Evolutionary conservation across 108 stramenopile genomes (phyloP).

Genomic region (Cyclotella baltica): DNA sequence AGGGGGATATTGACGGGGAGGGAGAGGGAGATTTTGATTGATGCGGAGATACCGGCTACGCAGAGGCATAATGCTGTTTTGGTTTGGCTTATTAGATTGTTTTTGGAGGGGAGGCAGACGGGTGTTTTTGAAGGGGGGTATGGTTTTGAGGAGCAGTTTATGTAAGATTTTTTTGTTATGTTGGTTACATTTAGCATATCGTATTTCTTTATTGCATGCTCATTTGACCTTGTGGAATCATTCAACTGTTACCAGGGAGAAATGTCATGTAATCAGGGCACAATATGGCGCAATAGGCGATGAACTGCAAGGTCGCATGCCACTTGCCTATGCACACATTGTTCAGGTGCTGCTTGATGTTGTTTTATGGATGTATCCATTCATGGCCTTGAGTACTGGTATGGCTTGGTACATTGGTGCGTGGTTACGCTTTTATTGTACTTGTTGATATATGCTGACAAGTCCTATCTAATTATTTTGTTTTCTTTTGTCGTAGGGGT

Average conservation of each 20-base stretch:
- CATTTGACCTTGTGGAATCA: neutral
- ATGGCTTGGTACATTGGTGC: constrained; percentile 81
- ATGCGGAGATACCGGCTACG: constrained; percentile 83
- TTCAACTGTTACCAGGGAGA: constrained; percentile 49
- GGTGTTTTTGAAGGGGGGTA: constrained; percentile 84
- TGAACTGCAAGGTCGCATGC: constrained; percentile 88
- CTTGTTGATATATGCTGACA: too few relatives aligned
- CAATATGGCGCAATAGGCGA: constrained; percentile 90
- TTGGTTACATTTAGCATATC: neutral
- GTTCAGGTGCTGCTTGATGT: constrained; percentile 90
- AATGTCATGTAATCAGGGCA: constrained; percentile 84
- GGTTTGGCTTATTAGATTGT: constrained; percentile 85
- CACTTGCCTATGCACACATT: constrained; percentile 93
- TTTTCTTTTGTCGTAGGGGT: too few relatives aligned
- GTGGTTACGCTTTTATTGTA: too few relatives aligned
- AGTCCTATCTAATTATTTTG: too few relatives aligned
- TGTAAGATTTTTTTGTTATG: constrained; percentile 11
- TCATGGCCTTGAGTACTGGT: constrained; percentile 78
- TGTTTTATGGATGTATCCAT: constrained; percentile 88
- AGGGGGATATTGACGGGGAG: constrained; percentile 82
- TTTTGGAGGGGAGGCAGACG: constrained; percentile 77
- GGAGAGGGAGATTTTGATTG: constrained; percentile 74
- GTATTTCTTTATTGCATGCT: neutral
- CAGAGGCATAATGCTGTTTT: constrained; percentile 90
- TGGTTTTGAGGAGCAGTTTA: constrained; percentile 84